phyloP scores from a whole-genome alignment of 2,329 filamentous ascomycete species.

The Aureobasidium pullulans region DNA sequence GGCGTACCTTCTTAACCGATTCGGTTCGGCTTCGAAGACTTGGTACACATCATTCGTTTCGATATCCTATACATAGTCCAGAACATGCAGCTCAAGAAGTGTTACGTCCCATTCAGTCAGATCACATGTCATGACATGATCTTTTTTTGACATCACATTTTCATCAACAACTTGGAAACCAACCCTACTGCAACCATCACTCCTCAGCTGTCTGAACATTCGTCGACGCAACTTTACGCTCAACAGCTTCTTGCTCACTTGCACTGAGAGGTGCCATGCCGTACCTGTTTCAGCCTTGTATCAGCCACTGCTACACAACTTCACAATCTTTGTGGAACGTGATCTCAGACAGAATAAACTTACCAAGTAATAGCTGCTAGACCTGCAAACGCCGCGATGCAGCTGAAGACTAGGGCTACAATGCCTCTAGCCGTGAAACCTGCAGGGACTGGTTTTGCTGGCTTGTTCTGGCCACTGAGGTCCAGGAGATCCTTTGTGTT shows the following conservation, averaged over 20 bases:
- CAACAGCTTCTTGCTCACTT: conserved; percentile 21
- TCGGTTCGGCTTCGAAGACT: too few relatives aligned
- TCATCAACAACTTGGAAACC: not conserved
- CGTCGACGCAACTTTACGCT: conserved; percentile 20
- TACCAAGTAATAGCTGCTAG: conserved; percentile 62
- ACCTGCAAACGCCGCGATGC: conserved; percentile 60
- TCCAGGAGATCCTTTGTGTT: conserved; percentile 60
- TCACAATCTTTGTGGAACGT: not conserved
- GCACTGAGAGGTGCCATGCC: conserved; percentile 25
- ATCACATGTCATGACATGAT: too few relatives aligned
- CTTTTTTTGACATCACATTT: too few relatives aligned
- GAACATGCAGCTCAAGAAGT: too few relatives aligned
- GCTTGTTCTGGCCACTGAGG: conserved; percentile 52
- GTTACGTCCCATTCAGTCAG: too few relatives aligned
- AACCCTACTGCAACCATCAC: not conserved
- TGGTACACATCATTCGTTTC: too few relatives aligned
- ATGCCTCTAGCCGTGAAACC: conserved; percentile 67
- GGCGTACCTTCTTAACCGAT: too few relatives aligned
- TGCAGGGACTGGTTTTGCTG: conserved; percentile 50
- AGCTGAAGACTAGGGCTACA: conserved; percentile 67
- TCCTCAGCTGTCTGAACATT: not conserved
- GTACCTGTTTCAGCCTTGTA: conserved; percentile 24
- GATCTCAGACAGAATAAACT: conserved; percentile 26
- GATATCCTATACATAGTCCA: too few relatives aligned
- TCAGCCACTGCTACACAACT: conserved; percentile 11